Conservation (phyloP, 106 monocot species). For the Iris macrosiphon region DNA sequence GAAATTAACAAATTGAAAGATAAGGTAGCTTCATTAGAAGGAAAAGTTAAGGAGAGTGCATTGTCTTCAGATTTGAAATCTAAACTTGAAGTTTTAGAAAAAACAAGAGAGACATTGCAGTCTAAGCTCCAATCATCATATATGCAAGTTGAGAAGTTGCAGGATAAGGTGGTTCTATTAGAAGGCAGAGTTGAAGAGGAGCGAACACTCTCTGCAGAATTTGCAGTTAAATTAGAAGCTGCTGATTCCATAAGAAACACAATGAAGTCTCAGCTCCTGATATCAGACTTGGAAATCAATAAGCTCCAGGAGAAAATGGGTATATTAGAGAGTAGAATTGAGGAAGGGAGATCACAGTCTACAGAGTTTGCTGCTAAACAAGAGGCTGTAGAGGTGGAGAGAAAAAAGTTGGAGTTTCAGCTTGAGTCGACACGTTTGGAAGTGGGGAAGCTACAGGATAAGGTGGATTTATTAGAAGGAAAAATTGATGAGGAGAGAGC, state of each 20-base stretch:
- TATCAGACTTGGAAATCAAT: no score
- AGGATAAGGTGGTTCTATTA: neutral
- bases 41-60: neutral
- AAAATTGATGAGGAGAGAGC: constrained; percentile 17
- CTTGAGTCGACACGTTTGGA: constrained; percentile 15
- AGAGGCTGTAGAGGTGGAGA: neutral
- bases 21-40: neutral
- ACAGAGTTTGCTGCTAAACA: neutral
- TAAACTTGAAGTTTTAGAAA: neutral
- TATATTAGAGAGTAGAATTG: constrained; percentile 7
- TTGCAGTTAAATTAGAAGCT: neutral
- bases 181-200: constrained; percentile 8
- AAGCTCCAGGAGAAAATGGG: constrained; percentile 9
- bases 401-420: constrained; percentile 15
- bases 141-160: neutral
- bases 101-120: neutral
- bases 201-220: constrained; percentile 5
- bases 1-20: constrained; percentile 1
- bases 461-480: constrained; percentile 14
- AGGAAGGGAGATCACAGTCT: constrained; percentile 11
- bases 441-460: constrained; percentile 8
- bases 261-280: constrained; percentile 13
- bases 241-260: constrained; percentile 15
- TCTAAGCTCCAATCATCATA: neutral
- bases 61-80: neutral